Percentiles rank a stretch among this genome's conserved stretches.
Evolutionary conservation across 768 basidiomycete genomes (phyloP).

Genomic region (Suillus occidentalis): DNA sequence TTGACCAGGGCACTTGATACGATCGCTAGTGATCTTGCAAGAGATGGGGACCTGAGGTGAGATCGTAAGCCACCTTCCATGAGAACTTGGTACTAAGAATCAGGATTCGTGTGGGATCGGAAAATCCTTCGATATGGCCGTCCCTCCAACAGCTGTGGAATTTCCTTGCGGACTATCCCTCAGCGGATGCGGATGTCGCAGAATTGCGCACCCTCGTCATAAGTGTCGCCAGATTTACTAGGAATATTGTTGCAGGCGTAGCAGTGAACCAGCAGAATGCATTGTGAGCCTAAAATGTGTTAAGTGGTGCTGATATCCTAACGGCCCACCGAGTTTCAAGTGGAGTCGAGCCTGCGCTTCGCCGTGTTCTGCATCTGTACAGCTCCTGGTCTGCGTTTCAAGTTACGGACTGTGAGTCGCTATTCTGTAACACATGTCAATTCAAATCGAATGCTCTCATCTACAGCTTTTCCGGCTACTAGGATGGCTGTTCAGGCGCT

Average conservation of each 20-base stretch:
- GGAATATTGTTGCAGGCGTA: constrained; percentile 80
- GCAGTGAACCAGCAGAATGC: constrained; percentile 69
- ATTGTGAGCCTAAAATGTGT: constrained; percentile 52
- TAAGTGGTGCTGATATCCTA: background rate
- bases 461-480: constrained; percentile 58
- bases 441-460: background rate
- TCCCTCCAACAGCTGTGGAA: constrained; percentile 58
- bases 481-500: constrained; percentile 75
- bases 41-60: constrained; percentile 37
- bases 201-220: constrained; percentile 42
- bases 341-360: constrained; percentile 68
- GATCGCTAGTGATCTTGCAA: constrained; percentile 52
- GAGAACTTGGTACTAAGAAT: constrained; percentile 1
- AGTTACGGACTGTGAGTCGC: constrained; percentile 52
- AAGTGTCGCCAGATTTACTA: constrained; percentile 73
- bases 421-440: background rate
- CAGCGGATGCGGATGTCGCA: constrained; percentile 31
- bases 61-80: background rate
- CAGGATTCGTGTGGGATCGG: constrained; percentile 37
- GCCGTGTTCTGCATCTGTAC: constrained; percentile 66
- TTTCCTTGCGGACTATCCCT: constrained; percentile 32
- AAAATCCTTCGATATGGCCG: constrained; percentile 53
- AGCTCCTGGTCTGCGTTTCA: constrained; percentile 75
- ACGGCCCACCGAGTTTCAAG: constrained; percentile 38
- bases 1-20: constrained; percentile 47